Base-by-base conservation (phyloP, 2,329 filamentous ascomycete species). In the Zymoseptoria crescenta region DNA sequence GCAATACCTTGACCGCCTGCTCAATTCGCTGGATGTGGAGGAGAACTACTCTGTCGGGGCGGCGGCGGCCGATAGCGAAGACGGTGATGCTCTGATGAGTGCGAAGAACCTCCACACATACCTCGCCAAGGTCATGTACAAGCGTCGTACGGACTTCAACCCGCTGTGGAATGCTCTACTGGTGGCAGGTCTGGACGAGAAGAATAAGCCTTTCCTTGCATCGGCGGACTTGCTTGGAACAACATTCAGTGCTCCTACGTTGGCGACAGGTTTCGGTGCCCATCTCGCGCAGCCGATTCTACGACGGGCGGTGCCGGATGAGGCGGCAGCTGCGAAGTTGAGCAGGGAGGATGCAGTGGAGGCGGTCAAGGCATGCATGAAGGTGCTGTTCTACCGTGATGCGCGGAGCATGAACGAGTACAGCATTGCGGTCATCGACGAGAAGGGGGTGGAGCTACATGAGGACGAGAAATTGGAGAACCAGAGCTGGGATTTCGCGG, bases 401-500 rank as follows among this genome's bases (percentile, higher is more conserved):
- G 94, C 94, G 51, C 86, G 94, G 75, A 95, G 89, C 78, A 78
- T 94, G 77, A 91, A 96, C 77, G 82, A 83, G 67, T 99, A 96
- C 80, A 94, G 89, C 65, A 87, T 97, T 73, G 93, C 93, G 20
- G 82, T 97, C 57, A 82, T 99, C 58, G 88, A 91, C 77, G 89
- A 91, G 54, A 91, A 74, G 55, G 71, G 89, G n/a, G 86, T 97
- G 60, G 88, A 95, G 57, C 74, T 96, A 66, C 87, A 87, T 74
- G 85, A 95, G 76, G 79, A 88, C 69, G 89, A 96, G 80, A 86
- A 91, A 81, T 81, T 99, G 66, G 92, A 97, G 81, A 83, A 87
- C 69, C 93, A 97, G 83, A 96, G 91, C 83, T 97, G 93, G 94
- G 91, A 89, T 55, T 99, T 99, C 79, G 94, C 94, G 24, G 93